These are phyloP conservation scores for Corrigiola litoralis DNA, from an alignment of 179 eudicot species.

Conservation along the genomic window DNA sequence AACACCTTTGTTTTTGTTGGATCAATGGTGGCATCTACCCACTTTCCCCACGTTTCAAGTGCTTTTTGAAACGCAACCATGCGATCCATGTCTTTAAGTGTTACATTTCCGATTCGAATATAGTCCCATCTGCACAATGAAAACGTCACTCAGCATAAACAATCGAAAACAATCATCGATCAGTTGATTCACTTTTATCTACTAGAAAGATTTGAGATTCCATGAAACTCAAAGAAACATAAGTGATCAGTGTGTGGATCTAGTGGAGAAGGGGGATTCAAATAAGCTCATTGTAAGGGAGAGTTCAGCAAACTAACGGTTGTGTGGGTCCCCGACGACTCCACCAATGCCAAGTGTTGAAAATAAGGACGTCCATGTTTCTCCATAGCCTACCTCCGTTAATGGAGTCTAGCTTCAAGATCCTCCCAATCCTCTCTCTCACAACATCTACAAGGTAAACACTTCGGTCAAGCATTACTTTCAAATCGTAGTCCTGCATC, in stretches of 20 bases:
- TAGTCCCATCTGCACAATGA: conserved; percentile 49
- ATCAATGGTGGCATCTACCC: conserved; percentile 43
- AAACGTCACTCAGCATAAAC: neutral
- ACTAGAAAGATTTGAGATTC: neutral
- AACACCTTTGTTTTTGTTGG: conserved; percentile 40
- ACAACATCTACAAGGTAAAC: conserved; percentile 46
- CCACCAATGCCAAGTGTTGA: conserved; percentile 75
- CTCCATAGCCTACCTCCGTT: conserved; percentile 41
- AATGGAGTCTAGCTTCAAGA: conserved; percentile 46
- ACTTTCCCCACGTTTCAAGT: conserved; percentile 46
- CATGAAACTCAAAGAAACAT: neutral
- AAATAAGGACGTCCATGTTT: conserved; percentile 39
- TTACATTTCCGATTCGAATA: conserved; percentile 29
- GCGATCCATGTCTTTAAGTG: conserved; percentile 49
- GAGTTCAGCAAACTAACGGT: conserved; percentile 32
- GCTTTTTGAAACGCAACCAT: conserved; percentile 44
- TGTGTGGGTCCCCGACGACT: conserved; percentile 32
- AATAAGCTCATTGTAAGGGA: neutral
- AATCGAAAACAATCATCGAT: too few species aligned
- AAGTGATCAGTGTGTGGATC: neutral
- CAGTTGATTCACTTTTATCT: neutral
- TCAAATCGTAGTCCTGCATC: conserved; percentile 38
- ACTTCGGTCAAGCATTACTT: conserved; percentile 22
- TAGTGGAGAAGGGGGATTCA: neutral
- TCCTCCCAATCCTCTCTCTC: conserved; percentile 28